A percentile compares a stretch with the other conserved stretches of the same genome.
Conservation (phyloP, 176 grass and related monocot species). For the Carex littledalei region DNA sequence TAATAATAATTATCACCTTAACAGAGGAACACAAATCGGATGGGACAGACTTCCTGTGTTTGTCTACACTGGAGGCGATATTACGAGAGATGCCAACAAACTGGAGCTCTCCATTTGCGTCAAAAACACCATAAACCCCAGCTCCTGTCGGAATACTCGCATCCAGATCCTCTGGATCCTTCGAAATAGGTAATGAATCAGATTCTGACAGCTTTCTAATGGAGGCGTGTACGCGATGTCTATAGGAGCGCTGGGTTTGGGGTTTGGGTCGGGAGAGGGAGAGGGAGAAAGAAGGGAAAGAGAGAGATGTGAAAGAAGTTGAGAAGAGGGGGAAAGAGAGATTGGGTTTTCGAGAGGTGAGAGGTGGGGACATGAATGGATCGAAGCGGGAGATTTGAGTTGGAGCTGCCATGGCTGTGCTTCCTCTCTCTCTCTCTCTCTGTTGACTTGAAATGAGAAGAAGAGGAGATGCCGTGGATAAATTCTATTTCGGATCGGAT, state of each 20-base stretch:
- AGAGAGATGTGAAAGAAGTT: neutral
- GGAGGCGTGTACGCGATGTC: neutral
- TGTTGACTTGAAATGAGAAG: neutral
- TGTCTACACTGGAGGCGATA: slow-evolving; percentile 60
- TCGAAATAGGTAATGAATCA: slow-evolving; percentile 37
- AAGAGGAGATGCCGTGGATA: neutral
- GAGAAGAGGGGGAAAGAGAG: neutral
- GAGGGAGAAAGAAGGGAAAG: slow-evolving; percentile 3
- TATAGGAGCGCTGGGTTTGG: neutral
- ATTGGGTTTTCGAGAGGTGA: slow-evolving; percentile 6
- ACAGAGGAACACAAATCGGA: slow-evolving; percentile 52
- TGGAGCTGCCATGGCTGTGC: neutral
- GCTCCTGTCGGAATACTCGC: slow-evolving; percentile 32
- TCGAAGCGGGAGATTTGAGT: slow-evolving; percentile 14
- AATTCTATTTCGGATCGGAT: neutral
- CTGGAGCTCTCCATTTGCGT: slow-evolving; percentile 52
- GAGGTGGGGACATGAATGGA: slow-evolving; percentile 10
- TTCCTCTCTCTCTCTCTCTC: neutral
- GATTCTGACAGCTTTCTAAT: slow-evolving; percentile 48
- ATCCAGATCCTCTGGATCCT: slow-evolving; percentile 25
- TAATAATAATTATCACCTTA: slow-evolving; percentile 44
- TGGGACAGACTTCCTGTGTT: slow-evolving; percentile 63
- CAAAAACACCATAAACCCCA: slow-evolving; percentile 70
- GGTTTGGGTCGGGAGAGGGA: neutral
- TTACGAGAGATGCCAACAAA: slow-evolving; percentile 84